Conservation (phyloP, 1,139 yeast genomes). For the Saccharomyces hybrid region DNA sequence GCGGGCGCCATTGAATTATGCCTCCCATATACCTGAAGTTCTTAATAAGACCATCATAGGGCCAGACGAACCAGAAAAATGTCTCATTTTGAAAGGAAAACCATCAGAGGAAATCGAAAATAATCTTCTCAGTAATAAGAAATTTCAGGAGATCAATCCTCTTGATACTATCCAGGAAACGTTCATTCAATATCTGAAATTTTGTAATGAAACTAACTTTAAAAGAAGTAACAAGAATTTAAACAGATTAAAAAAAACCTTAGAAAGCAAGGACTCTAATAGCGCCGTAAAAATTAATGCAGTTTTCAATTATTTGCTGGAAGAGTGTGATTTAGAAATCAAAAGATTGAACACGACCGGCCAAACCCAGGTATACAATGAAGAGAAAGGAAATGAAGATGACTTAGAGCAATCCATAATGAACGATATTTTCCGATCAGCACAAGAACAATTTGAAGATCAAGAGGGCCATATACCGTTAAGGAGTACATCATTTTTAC, state of each 20-base stretch:
- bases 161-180: conserved; percentile 11
- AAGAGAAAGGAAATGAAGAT: conserved; percentile 1
- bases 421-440: neutral
- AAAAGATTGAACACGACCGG: conserved; percentile 15
- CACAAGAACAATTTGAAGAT: neutral
- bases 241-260: conserved; percentile 9
- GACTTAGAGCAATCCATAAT: conserved; percentile 1
- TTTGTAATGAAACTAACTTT: conserved; percentile 16
- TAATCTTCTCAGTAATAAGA: neutral
- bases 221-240: conserved; percentile 19
- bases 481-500: neutral
- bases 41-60: neutral
- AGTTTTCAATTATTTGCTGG: conserved; percentile 20
- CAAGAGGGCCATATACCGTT: neutral
- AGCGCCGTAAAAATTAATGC: conserved; percentile 8
- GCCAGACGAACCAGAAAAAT: neutral
- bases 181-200: conserved; percentile 18
- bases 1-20: neutral
- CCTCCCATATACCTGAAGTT: neutral
- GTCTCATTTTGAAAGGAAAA: neutral
- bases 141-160: conserved; percentile 13
- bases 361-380: conserved; percentile 2
- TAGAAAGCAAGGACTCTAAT: conserved; percentile 4
- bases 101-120: neutral
- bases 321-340: conserved; percentile 23